These are phyloP conservation scores for Aspergillus affinis DNA, from an alignment of 495 filamentous ascomycete species.

Conservation along the genomic window DNA sequence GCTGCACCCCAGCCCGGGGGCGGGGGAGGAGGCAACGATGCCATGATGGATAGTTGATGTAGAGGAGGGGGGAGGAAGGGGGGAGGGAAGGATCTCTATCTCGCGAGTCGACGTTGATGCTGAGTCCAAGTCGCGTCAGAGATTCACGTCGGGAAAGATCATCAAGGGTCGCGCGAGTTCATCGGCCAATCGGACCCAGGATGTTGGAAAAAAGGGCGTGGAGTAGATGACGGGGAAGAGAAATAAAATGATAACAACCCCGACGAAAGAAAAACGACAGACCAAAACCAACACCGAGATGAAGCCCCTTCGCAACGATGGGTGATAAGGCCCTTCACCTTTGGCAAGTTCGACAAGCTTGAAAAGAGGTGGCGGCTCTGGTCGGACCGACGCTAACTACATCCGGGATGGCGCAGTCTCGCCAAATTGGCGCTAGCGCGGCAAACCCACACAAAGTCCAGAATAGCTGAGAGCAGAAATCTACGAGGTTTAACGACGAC, in stretches of 20 bases:
- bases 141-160: slow-evolving; percentile 35
- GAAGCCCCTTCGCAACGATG: slow-evolving; percentile 52
- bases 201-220: background rate
- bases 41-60: slow-evolving; percentile 57
- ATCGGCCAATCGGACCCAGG: background rate
- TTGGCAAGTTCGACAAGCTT: slow-evolving; percentile 25
- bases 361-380: slow-evolving; percentile 44
- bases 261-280: slow-evolving; percentile 33
- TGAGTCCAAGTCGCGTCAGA: slow-evolving; percentile 40
- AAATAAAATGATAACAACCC: slow-evolving; percentile 34
- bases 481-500: slow-evolving; percentile 52
- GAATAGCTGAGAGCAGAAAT: slow-evolving; percentile 39
- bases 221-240: slow-evolving; percentile 4
- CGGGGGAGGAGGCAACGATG: slow-evolving; percentile 71
- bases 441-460: slow-evolving; percentile 53
- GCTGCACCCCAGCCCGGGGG: slow-evolving; percentile 72
- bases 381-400: slow-evolving; percentile 26
- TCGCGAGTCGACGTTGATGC: slow-evolving; percentile 29
- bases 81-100: slow-evolving; percentile 24
- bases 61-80: slow-evolving; percentile 27
- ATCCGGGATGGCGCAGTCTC: slow-evolving; percentile 39
- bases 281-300: slow-evolving; percentile 48
- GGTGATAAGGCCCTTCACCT: slow-evolving; percentile 27
- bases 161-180: slow-evolving; percentile 21
- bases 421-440: slow-evolving; percentile 52